phyloP scores from a whole-genome alignment of 768 basidiomycete genomes.

The Termitomyces sp. region DNA sequence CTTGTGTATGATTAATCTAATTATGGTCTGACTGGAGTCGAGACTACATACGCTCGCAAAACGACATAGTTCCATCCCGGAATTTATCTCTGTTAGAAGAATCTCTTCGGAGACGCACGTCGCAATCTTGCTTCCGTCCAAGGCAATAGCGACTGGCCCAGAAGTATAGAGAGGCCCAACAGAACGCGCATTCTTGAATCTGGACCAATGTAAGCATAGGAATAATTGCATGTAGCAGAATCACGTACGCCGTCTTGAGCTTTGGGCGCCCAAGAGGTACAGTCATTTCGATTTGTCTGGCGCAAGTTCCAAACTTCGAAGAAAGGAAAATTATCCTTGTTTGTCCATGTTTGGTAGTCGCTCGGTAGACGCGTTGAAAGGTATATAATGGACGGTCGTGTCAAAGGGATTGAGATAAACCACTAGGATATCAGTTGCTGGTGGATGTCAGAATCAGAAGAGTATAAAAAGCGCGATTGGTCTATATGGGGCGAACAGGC shows the following conservation, averaged over 20 bases:
- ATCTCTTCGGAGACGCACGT: conserved; percentile 88
- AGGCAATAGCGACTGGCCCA: conserved; percentile 76
- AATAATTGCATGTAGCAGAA: background rate
- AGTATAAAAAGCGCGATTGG: background rate
- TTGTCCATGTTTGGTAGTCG: conserved; percentile 12
- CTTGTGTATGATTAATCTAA: background rate
- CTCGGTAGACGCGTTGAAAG: background rate
- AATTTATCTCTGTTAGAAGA: conserved; percentile 73
- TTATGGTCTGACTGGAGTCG: background rate
- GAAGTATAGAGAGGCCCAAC: conserved; percentile 83
- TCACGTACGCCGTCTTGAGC: conserved; percentile 57
- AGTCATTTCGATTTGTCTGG: conserved; percentile 21
- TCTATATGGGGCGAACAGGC: conserved; percentile 14
- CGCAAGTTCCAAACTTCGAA: too few species aligned
- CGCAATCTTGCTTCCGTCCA: conserved; percentile 73
- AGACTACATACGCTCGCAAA: conserved; percentile 69
- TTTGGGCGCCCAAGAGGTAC: conserved; percentile 33
- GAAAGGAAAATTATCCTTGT: conserved; percentile 13
- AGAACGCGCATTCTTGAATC: conserved; percentile 69
- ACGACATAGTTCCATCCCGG: conserved; percentile 70
- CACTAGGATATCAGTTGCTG: background rate
- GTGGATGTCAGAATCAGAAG: background rate
- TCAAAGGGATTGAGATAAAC: background rate
- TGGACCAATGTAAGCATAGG: conserved; percentile 22
- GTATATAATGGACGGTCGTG: background rate